Evolutionary conservation across 192 early-diverging fungal genomes (phyloP).

Genomic region (Coemansia sp.): DNA sequence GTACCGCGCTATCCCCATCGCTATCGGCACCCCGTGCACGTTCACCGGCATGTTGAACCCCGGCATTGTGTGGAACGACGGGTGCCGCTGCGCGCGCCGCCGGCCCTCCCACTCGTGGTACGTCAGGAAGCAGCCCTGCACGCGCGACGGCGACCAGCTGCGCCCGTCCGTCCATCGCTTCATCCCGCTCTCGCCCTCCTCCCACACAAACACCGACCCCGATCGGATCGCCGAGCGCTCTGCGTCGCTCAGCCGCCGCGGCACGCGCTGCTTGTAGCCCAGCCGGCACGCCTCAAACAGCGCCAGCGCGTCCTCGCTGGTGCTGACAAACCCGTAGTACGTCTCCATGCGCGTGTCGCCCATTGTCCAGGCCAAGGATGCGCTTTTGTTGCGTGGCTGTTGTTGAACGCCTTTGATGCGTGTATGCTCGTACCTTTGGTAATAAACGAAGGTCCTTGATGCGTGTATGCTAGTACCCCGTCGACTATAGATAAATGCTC

Average conservation of each 20-base stretch:
- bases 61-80: constrained; percentile 45
- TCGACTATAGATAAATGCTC: too few species aligned
- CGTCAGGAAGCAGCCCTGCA: constrained; percentile 84
- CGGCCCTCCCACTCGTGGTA: constrained; percentile 82
- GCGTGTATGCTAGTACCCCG: too few species aligned
- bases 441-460: too few species aligned
- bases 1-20: constrained; percentile 54
- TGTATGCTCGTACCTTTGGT: too few species aligned
- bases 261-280: constrained; percentile 70
- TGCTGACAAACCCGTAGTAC: constrained; percentile 81
- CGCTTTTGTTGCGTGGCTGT: too few species aligned
- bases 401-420: too few species aligned
- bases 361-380: too few species aligned
- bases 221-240: constrained; percentile 80
- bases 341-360: constrained; percentile 68
- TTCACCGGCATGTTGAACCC: constrained; percentile 33
- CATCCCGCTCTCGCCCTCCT: constrained; percentile 89
- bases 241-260: constrained; percentile 76
- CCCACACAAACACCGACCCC: constrained; percentile 88
- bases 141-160: constrained; percentile 84
- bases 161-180: constrained; percentile 91
- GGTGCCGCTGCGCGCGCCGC: constrained; percentile 54
- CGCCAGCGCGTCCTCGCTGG: constrained; percentile 83
- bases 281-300: constrained; percentile 87
- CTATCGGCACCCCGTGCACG: constrained; percentile 41